These are phyloP conservation scores for Maudiozyma saulgeensis DNA, from an alignment of 805 yeast genomes.

Conservation along the genomic window DNA sequence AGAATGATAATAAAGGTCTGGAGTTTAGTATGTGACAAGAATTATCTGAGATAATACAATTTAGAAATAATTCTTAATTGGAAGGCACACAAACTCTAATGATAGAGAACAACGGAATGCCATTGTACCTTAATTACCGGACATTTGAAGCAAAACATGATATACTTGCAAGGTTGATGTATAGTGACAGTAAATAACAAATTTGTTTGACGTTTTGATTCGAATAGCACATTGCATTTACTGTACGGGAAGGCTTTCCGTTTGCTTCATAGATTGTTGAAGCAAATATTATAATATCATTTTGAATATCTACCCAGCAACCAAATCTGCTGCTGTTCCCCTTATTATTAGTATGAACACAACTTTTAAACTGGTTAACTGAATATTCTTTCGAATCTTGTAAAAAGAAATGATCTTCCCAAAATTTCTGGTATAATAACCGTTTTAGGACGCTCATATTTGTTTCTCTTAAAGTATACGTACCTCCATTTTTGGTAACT, in stretches of 20 bases:
- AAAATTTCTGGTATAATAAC: neutral
- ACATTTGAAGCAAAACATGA: neutral
- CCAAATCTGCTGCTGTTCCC: neutral
- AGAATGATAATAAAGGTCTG: too few species aligned
- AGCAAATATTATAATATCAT: constrained; percentile 1
- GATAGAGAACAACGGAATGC: too few species aligned
- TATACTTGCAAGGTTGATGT: neutral
- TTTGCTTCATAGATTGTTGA: neutral
- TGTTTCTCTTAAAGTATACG: neutral
- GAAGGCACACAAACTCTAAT: too few species aligned
- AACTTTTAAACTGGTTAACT: neutral
- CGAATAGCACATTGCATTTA: neutral
- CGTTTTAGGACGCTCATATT: neutral
- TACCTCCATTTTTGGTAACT: constrained; percentile 1
- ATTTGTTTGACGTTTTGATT: neutral
- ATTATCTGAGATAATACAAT: too few species aligned
- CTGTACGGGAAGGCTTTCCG: neutral
- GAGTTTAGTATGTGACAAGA: too few species aligned
- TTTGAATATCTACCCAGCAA: constrained; percentile 2
- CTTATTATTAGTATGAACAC: neutral
- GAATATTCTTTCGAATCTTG: neutral
- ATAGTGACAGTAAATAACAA: neutral
- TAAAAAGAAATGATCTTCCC: neutral
- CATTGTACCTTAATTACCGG: neutral
- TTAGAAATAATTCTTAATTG: too few species aligned